A percentile compares a stretch with the other conserved stretches of the same genome.
Evolutionary conservation across 495 filamentous ascomycete species (phyloP).

Genomic region (Niebla homalea): DNA sequence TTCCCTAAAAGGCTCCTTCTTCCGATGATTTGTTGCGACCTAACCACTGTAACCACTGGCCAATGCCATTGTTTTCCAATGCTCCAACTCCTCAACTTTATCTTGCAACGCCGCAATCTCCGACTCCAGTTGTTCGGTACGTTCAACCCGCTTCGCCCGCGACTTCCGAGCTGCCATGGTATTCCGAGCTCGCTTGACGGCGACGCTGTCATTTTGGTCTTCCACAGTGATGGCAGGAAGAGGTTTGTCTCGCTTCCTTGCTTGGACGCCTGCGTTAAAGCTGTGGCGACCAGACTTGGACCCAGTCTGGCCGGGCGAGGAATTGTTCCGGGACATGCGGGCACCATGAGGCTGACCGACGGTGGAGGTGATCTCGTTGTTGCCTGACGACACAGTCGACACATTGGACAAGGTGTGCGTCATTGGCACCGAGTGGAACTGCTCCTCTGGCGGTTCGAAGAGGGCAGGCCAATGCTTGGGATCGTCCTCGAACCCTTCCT

Average conservation of each 20-base stretch:
- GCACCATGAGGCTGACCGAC: slow-evolving; percentile 21
- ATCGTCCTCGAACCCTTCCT: slow-evolving; percentile 52
- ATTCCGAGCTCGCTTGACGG: slow-evolving; percentile 88
- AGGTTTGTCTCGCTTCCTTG: slow-evolving; percentile 62
- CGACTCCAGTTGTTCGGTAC: slow-evolving; percentile 47
- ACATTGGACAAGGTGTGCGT: slow-evolving; percentile 16
- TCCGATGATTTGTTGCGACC: slow-evolving; percentile 1
- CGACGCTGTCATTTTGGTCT: slow-evolving; percentile 56
- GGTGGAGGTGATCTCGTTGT: slow-evolving; percentile 24
- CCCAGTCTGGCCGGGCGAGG: slow-evolving; percentile 29
- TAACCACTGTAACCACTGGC: slow-evolving; percentile 17
- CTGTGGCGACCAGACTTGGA: slow-evolving; percentile 39
- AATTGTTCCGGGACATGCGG: slow-evolving; percentile 27
- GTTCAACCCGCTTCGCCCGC: slow-evolving; percentile 64
- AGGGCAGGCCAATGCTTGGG: slow-evolving; percentile 20
- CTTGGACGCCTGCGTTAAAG: slow-evolving; percentile 52
- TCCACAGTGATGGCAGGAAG: slow-evolving; percentile 65
- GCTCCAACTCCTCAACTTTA: slow-evolving; percentile 26
- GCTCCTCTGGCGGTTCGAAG: slow-evolving; percentile 21
- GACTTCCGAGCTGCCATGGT: slow-evolving; percentile 93
- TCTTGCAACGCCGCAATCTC: slow-evolving; percentile 25
- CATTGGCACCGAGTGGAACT: slow-evolving; percentile 28
- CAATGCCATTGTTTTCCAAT: slow-evolving; percentile 14
- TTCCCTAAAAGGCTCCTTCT: slow-evolving; percentile 20
- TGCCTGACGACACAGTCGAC: slow-evolving; percentile 11